These are phyloP conservation scores for Leishmania guyanensis DNA, from an alignment of 208 protist genomes.

Conservation along the genomic window DNA sequence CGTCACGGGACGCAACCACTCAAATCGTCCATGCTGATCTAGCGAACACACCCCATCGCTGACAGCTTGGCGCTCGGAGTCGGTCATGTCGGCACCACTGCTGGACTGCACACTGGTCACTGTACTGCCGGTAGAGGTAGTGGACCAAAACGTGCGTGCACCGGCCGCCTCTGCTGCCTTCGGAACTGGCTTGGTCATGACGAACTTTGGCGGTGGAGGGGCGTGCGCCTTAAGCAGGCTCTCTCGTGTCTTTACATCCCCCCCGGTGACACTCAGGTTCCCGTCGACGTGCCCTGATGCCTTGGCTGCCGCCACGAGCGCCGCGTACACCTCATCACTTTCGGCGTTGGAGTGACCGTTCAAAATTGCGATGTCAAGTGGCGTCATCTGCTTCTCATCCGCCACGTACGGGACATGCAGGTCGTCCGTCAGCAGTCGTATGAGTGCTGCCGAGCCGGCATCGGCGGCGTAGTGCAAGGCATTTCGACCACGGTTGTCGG, in stretches of 20 bases:
- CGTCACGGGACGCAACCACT: constrained; percentile 31
- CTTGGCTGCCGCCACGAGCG: constrained; percentile 30
- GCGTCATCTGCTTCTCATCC: constrained; percentile 74
- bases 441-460: constrained; percentile 48
- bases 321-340: constrained; percentile 34
- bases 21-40: constrained; percentile 27
- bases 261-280: neutral
- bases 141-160: constrained; percentile 14
- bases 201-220: constrained; percentile 68
- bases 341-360: constrained; percentile 37
- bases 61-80: constrained; percentile 24
- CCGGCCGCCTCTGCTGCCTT: constrained; percentile 10
- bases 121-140: neutral
- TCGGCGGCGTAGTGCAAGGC: constrained; percentile 86
- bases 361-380: constrained; percentile 78
- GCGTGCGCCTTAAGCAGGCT: constrained; percentile 55
- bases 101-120: constrained; percentile 18
- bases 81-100: constrained; percentile 24
- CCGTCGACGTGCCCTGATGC: constrained; percentile 31
- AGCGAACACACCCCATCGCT: constrained; percentile 25
- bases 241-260: constrained; percentile 28
- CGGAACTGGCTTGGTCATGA: constrained; percentile 71
- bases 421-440: constrained; percentile 47
- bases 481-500: constrained; percentile 80
- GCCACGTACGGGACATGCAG: constrained; percentile 53